Conservation (phyloP, 257 asterid genomes). For the Gentiana macrophylla region DNA sequence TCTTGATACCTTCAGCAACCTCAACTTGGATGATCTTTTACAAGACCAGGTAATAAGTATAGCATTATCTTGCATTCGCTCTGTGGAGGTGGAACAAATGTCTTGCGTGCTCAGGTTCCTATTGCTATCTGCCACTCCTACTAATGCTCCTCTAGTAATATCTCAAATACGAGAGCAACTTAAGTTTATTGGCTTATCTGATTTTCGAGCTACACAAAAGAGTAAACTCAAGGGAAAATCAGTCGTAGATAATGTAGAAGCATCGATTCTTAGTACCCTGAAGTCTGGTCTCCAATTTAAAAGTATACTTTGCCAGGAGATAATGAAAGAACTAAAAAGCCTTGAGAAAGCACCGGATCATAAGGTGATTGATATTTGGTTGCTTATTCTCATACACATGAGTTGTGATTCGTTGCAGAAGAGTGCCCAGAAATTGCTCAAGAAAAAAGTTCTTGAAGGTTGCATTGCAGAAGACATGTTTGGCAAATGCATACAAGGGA, state of each 20-base stretch:
- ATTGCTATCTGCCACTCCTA: conserved; percentile 44
- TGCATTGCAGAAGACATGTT: conserved; percentile 55
- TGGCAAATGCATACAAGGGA: conserved; percentile 53
- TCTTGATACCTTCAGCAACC: conserved; percentile 73
- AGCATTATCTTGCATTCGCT: conserved; percentile 75
- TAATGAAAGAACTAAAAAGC: conserved; percentile 63
- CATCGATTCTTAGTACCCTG: conserved; percentile 66
- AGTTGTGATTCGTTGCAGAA: conserved; percentile 57
- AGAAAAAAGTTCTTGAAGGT: conserved; percentile 71
- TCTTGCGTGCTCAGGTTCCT: conserved; percentile 73
- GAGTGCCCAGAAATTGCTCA: conserved; percentile 56
- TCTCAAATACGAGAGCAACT: conserved; percentile 65
- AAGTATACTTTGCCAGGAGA: conserved; percentile 72
- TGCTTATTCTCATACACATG: conserved; percentile 49
- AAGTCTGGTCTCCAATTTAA: conserved; percentile 69
- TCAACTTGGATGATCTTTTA: conserved; percentile 63
- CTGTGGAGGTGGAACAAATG: conserved; percentile 66
- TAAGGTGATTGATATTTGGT: conserved; percentile 78
- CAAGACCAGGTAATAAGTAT: conserved; percentile 64
- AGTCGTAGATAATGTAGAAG: conserved; percentile 37
- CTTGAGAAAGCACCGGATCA: conserved; percentile 55
- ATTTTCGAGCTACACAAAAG: conserved; percentile 24
- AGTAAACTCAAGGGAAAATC: conserved; percentile 63
- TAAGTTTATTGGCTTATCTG: conserved; percentile 49
- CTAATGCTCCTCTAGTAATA: conserved; percentile 64